Conservation (phyloP, 176 grass and related monocot species). For the Areca catechu region DNA sequence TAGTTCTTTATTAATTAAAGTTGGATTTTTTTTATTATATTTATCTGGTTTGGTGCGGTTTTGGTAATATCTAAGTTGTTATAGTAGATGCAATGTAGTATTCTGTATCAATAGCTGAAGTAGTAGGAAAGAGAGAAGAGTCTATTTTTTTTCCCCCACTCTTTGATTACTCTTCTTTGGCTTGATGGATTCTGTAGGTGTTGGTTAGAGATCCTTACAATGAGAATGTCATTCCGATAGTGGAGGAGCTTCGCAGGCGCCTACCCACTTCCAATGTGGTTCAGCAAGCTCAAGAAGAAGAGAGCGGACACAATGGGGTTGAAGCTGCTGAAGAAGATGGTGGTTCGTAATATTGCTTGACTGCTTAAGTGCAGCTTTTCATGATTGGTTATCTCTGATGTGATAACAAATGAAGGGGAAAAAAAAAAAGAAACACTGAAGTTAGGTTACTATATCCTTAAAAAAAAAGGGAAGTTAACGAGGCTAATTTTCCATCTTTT, state of each 20-base stretch:
- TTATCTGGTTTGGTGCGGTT: neutral
- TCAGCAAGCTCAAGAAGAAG: slow-evolving; percentile 28
- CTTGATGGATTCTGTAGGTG: slow-evolving; percentile 29
- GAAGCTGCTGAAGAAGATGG: slow-evolving; percentile 67
- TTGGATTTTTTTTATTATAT: neutral
- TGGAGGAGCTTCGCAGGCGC: slow-evolving; percentile 70
- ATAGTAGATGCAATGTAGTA: no score
- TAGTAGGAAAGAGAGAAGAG: no score
- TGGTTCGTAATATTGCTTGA: slow-evolving; percentile 8
- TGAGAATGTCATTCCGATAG: slow-evolving; percentile 72
- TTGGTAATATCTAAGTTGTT: neutral
- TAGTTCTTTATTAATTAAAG: slow-evolving; percentile 1
- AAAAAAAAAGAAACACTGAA: neutral
- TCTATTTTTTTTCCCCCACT: no score
- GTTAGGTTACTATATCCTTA: no score
- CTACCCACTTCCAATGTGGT: slow-evolving; percentile 28
- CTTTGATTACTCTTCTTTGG: neutral
- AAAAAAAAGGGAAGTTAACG: no score
- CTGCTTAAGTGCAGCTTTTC: neutral
- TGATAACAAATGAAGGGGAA: neutral
- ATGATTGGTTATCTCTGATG: neutral
- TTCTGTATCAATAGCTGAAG: no score
- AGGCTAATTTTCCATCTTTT: no score
- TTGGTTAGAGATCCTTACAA: slow-evolving; percentile 80
- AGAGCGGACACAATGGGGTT: slow-evolving; percentile 41